Evolutionary conservation across 2,329 filamentous ascomycete species (phyloP).

Genomic region (Pseudogymnoascus sp.): DNA sequence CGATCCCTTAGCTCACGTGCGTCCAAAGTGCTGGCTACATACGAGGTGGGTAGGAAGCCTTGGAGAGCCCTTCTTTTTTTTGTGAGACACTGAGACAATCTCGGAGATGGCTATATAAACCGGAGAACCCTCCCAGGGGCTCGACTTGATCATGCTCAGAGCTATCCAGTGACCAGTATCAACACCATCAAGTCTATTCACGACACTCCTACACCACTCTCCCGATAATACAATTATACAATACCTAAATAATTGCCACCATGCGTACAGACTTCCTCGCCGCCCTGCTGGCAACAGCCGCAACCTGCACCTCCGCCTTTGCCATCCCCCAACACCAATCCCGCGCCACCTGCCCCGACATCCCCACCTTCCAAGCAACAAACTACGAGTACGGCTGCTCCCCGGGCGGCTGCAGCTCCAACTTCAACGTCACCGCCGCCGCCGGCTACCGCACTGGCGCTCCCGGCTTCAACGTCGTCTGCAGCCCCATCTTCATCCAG

Average conservation of each 20-base stretch:
- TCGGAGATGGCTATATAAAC: background rate
- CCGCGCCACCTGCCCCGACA: background rate
- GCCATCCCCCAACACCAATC: conserved; percentile 1
- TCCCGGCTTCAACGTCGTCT: conserved; percentile 24
- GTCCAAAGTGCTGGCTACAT: background rate
- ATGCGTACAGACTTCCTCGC: background rate
- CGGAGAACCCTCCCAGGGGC: background rate
- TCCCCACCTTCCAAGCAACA: background rate
- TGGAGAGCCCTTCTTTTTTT: background rate
- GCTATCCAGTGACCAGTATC: background rate
- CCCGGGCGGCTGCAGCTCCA: conserved; percentile 22
- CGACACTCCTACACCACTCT: background rate
- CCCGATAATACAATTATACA: background rate
- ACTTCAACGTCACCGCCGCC: conserved; percentile 21
- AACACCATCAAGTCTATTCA: background rate
- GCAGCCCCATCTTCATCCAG: conserved; percentile 24
- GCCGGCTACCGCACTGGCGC: conserved; percentile 21
- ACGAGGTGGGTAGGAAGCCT: background rate
- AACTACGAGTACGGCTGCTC: conserved; percentile 19
- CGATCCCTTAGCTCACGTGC: background rate
- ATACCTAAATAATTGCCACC: background rate
- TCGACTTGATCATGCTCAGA: background rate
- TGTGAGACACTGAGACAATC: background rate
- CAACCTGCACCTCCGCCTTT: background rate
- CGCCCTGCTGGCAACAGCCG: background rate